phyloP scores from a whole-genome alignment of 2,329 filamentous ascomycete species.

The Remersonia thermophila region DNA sequence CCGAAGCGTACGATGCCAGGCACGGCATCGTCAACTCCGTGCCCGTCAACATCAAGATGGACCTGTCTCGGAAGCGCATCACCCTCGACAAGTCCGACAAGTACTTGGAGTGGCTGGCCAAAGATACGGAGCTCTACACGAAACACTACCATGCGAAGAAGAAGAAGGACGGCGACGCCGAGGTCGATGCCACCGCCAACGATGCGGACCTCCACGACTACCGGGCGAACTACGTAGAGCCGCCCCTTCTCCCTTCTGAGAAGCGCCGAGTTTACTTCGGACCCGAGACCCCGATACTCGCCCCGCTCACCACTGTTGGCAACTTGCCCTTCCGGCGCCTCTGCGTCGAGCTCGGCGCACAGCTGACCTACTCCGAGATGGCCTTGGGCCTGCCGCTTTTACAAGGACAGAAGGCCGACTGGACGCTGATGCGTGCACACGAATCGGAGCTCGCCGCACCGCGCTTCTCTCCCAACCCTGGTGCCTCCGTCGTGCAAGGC shows the following conservation, averaged over 20 bases:
- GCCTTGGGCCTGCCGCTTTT: slow-evolving; percentile 82
- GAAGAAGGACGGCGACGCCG: slow-evolving; percentile 22
- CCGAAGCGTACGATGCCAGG: slow-evolving; percentile 36
- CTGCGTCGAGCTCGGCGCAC: slow-evolving; percentile 77
- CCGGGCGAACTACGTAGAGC: slow-evolving; percentile 70
- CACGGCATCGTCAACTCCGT: slow-evolving; percentile 68
- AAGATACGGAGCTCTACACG: slow-evolving; percentile 40
- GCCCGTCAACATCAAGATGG: slow-evolving; percentile 55
- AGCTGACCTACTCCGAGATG: slow-evolving; percentile 97
- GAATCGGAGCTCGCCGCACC: slow-evolving; percentile 68
- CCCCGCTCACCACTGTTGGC: slow-evolving; percentile 89
- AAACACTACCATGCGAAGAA: slow-evolving; percentile 17
- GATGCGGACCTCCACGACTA: slow-evolving; percentile 46
- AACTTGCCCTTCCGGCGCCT: slow-evolving; percentile 90
- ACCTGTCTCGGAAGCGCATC: slow-evolving; percentile 60
- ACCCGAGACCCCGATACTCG: slow-evolving; percentile 82
- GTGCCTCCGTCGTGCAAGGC: slow-evolving; percentile 45
- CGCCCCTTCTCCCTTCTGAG: slow-evolving; percentile 80
- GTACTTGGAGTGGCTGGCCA: slow-evolving; percentile 67
- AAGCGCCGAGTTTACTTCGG: slow-evolving; percentile 92
- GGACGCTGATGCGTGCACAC: slow-evolving; percentile 89
- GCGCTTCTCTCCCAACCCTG: slow-evolving; percentile 40
- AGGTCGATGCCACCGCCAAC: too few species aligned
- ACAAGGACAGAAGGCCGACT: slow-evolving; percentile 82
- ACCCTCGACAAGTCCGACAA: slow-evolving; percentile 61